Evolutionary conservation across 2,329 filamentous ascomycete species (phyloP).

Genomic region (Aspergillus floridensis): DNA sequence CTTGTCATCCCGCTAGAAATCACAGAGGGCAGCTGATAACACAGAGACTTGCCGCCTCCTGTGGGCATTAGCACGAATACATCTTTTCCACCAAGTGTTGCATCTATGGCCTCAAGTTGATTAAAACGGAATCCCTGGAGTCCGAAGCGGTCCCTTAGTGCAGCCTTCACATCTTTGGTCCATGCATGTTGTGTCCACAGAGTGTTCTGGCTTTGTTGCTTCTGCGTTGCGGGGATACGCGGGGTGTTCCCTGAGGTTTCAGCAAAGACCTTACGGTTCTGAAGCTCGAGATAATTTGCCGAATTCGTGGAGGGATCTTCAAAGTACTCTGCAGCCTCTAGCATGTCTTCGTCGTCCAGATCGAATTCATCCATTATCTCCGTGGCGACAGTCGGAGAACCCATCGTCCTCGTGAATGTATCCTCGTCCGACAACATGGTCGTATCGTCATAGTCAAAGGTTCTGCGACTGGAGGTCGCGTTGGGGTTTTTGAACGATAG

Average conservation of each 20-base stretch:
- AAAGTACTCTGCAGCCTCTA: conserved; percentile 42
- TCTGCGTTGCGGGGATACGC: conserved; percentile 30
- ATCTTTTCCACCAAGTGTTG: conserved; percentile 81
- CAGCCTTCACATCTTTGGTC: conserved; percentile 79
- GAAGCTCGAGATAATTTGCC: conserved; percentile 11
- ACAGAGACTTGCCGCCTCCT: conserved; percentile 92
- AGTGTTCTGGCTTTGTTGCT: conserved; percentile 31
- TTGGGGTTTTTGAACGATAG: conserved; percentile 6
- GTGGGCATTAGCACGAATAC: conserved; percentile 97
- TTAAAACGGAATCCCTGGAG: conserved; percentile 85
- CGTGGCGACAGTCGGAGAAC: conserved; percentile 28
- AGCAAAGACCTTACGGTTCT: conserved; percentile 38
- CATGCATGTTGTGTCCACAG: conserved; percentile 66
- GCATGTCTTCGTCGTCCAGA: conserved; percentile 46
- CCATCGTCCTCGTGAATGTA: conserved; percentile 43
- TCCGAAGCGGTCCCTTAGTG: conserved; percentile 78
- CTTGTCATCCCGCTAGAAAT: conserved; percentile 73
- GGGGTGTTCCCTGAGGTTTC: conserved; percentile 42
- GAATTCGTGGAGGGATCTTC: conserved; percentile 27
- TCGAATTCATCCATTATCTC: conserved; percentile 42
- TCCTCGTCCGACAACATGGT: conserved; percentile 26
- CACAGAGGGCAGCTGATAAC: conserved; percentile 90
- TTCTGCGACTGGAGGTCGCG: background rate
- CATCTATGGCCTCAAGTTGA: conserved; percentile 93
- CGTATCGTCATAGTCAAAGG: conserved; percentile 22